Evolutionary conservation across 1,284 basidiomycete genomes (phyloP).

Genomic region (Pseudozyma sp.): DNA sequence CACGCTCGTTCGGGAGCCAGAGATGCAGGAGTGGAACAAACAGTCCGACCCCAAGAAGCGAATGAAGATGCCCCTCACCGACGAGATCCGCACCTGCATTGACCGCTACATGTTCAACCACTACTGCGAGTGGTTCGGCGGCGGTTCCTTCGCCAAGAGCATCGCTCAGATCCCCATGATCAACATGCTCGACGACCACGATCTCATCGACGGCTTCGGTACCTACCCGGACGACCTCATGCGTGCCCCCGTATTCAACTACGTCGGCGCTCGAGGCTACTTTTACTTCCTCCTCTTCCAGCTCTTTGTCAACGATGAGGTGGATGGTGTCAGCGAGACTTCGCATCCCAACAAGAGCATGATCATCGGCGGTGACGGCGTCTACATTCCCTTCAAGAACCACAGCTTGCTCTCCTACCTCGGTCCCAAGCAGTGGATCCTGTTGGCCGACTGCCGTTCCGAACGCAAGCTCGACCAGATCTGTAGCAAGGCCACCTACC

Average conservation of each 20-base stretch:
- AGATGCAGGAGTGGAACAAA: slow-evolving; percentile 82
- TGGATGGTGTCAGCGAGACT: slow-evolving; percentile 51
- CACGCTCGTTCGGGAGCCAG: slow-evolving; percentile 64
- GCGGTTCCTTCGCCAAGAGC: slow-evolving; percentile 89
- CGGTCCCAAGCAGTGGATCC: slow-evolving; percentile 65
- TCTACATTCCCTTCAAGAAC: slow-evolving; percentile 63
- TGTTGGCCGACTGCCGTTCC: slow-evolving; percentile 65
- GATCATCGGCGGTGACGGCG: slow-evolving; percentile 58
- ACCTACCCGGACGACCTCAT: slow-evolving; percentile 72
- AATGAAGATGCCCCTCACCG: slow-evolving; percentile 76
- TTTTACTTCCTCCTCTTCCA: slow-evolving; percentile 68
- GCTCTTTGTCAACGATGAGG: slow-evolving; percentile 62
- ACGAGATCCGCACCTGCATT: slow-evolving; percentile 81
- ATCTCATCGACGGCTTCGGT: slow-evolving; percentile 89
- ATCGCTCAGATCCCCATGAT: slow-evolving; percentile 85
- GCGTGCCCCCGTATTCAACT: slow-evolving; percentile 62
- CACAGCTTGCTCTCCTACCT: slow-evolving; percentile 63
- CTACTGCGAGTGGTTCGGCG: slow-evolving; percentile 80
- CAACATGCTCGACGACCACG: slow-evolving; percentile 76
- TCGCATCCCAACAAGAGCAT: slow-evolving; percentile 52
- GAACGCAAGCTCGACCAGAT: slow-evolving; percentile 66
- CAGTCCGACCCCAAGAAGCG: slow-evolving; percentile 77
- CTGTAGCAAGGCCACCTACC: slow-evolving; percentile 60
- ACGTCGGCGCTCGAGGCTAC: slow-evolving; percentile 59
- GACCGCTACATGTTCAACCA: slow-evolving; percentile 83